Evolutionary conservation across 768 basidiomycete genomes (phyloP).

Genomic region (Cytidiella melzeri): DNA sequence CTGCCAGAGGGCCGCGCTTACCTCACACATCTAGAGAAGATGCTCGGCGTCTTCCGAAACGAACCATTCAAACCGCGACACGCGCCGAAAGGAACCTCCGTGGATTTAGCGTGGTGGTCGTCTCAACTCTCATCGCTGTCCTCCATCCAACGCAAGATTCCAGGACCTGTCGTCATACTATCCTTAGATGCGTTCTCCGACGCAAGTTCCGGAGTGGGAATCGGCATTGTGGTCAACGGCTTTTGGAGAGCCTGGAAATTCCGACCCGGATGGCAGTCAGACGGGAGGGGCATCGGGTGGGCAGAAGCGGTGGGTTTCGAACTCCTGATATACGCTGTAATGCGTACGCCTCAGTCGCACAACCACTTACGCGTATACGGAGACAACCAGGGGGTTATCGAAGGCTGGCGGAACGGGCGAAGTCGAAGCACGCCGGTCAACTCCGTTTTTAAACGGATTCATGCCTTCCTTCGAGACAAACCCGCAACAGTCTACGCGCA

Average conservation of each 20-base stretch:
- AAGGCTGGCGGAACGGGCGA: slow-evolving; percentile 28
- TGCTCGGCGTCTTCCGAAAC: slow-evolving; percentile 18
- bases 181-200: slow-evolving; percentile 35
- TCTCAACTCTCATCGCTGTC: neutral
- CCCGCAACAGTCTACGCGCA: slow-evolving; percentile 14
- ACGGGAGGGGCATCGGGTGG: slow-evolving; percentile 36
- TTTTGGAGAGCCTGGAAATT: slow-evolving; percentile 23
- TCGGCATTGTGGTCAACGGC: slow-evolving; percentile 15
- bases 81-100: slow-evolving; percentile 18
- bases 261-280: slow-evolving; percentile 12
- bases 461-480: neutral
- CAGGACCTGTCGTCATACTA: slow-evolving; percentile 16
- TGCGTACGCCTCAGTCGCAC: slow-evolving; percentile 14
- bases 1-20: slow-evolving; percentile 37
- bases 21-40: slow-evolving; percentile 31
- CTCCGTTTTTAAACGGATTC: slow-evolving; percentile 24
- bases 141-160: slow-evolving; percentile 24
- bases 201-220: slow-evolving; percentile 16
- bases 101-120: slow-evolving; percentile 19
- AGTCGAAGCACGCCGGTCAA: slow-evolving; percentile 27
- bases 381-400: slow-evolving; percentile 30
- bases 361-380: slow-evolving; percentile 22
- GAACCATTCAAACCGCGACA: slow-evolving; percentile 22
- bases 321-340: slow-evolving; percentile 25
- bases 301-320: slow-evolving; percentile 40